These are phyloP conservation scores for Debaryomyces robertsiae DNA, from an alignment of 1,139 yeast genomes.

Conservation along the genomic window DNA sequence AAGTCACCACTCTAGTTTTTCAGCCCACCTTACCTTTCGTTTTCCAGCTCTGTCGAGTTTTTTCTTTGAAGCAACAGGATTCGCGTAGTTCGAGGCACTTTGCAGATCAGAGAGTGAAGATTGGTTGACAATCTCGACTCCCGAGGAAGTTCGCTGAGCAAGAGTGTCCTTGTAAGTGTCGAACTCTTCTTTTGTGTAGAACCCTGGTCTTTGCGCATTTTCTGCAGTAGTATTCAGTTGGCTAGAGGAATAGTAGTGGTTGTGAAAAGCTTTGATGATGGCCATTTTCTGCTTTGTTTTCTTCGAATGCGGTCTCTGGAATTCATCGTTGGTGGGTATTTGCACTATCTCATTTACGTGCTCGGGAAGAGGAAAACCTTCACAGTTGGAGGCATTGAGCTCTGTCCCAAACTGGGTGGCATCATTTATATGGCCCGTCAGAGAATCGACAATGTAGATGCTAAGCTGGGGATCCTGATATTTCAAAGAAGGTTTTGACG, in stretches of 20 bases:
- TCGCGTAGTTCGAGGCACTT: not conserved
- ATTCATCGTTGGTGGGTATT: slow-evolving; percentile 58
- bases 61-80: not conserved
- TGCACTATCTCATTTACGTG: slow-evolving; percentile 62
- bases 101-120: slow-evolving; percentile 10
- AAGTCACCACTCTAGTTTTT: slow-evolving; percentile 54
- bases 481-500: slow-evolving; percentile 46
- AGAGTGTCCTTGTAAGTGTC: slow-evolving; percentile 21
- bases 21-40: slow-evolving; percentile 52
- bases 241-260: slow-evolving; percentile 18
- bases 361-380: slow-evolving; percentile 66
- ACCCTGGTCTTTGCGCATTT: slow-evolving; percentile 23
- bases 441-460: slow-evolving; percentile 65
- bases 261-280: slow-evolving; percentile 50
- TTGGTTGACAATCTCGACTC: slow-evolving; percentile 20
- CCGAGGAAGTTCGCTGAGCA: slow-evolving; percentile 12
- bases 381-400: slow-evolving; percentile 62
- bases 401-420: slow-evolving; percentile 80
- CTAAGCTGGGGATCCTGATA: slow-evolving; percentile 26
- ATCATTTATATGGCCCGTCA: slow-evolving; percentile 65
- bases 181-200: slow-evolving; percentile 35
- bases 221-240: not conserved
- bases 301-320: slow-evolving; percentile 3
- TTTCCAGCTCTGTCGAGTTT: slow-evolving; percentile 3
- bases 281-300: slow-evolving; percentile 48